Percentiles rank a stretch among this genome's conserved stretches.
Evolutionary conservation across 2,329 filamentous ascomycete species (phyloP).

Genomic region (Pseudogymnoascus sp.): DNA sequence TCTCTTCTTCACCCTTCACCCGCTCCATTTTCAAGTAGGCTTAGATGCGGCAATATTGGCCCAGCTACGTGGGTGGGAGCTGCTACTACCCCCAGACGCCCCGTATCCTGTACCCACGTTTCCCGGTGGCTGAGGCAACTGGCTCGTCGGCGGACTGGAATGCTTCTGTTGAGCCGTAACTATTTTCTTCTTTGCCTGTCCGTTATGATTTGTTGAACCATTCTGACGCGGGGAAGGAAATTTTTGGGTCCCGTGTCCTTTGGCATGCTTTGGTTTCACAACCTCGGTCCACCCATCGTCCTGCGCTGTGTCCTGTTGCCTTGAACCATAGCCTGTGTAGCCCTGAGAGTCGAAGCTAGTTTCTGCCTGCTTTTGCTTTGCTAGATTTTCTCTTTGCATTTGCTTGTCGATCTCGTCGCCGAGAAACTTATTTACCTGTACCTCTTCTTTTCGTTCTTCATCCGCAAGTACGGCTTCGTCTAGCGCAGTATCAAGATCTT

Average conservation of each 20-base stretch:
- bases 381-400: not conserved
- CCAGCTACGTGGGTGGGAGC: not conserved
- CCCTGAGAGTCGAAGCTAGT: not conserved
- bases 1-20: not conserved
- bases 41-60: not conserved
- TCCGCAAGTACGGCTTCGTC: constrained; percentile 1
- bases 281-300: not conserved
- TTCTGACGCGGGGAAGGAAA: not conserved
- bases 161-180: not conserved
- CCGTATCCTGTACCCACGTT: not conserved
- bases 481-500: not conserved
- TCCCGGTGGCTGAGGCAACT: not conserved
- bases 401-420: not conserved
- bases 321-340: too few species aligned
- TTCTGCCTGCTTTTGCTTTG: not conserved
- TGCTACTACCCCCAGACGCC: not conserved
- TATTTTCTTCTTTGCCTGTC: not conserved
- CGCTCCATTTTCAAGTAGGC: not conserved
- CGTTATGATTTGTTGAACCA: not conserved
- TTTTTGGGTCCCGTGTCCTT: not conserved
- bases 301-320: not conserved
- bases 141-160: not conserved
- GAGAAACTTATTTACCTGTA: not conserved
- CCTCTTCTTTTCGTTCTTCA: not conserved
- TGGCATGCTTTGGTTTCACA: not conserved